A percentile compares a stretch with the other conserved stretches of the same genome.
Conservation (phyloP, 768 basidiomycete species). For the Termitomyces sp. region DNA sequence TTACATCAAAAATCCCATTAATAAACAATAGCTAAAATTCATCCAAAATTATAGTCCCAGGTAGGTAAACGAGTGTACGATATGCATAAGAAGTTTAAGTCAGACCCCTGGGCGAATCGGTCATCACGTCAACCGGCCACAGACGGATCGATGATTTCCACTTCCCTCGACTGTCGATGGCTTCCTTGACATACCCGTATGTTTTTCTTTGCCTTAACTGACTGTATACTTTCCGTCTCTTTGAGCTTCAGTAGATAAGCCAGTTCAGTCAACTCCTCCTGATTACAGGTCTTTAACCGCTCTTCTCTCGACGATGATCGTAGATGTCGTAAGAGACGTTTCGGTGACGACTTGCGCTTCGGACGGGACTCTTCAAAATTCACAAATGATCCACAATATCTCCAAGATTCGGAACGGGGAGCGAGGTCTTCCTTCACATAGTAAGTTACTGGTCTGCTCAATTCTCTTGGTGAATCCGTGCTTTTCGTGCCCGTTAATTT, state of each 20-base stretch:
- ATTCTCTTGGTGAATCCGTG: neutral
- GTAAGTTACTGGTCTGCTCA: neutral
- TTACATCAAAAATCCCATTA: neutral
- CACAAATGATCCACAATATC: neutral
- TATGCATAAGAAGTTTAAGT: neutral
- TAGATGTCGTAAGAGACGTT: neutral
- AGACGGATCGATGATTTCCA: conserved; percentile 12
- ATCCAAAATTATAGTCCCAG: neutral
- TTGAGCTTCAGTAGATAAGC: conserved; percentile 6
- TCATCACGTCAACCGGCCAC: neutral
- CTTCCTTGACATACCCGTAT: conserved; percentile 4
- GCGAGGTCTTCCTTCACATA: neutral
- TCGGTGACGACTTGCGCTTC: conserved; percentile 7
- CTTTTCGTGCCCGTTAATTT: neutral
- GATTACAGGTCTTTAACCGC: neutral
- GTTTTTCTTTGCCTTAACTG: conserved; percentile 9
- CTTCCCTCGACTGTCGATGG: conserved; percentile 5
- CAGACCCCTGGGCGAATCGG: neutral
- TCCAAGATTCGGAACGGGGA: neutral
- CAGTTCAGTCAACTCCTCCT: conserved; percentile 4
- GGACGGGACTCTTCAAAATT: neutral
- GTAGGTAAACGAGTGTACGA: neutral
- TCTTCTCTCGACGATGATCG: conserved; percentile 5
- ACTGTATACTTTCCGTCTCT: conserved; percentile 10
- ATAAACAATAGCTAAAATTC: neutral